These are phyloP conservation scores for Hippophae rhamnoides DNA, from an alignment of 306 rosid species.

Conservation along the genomic window DNA sequence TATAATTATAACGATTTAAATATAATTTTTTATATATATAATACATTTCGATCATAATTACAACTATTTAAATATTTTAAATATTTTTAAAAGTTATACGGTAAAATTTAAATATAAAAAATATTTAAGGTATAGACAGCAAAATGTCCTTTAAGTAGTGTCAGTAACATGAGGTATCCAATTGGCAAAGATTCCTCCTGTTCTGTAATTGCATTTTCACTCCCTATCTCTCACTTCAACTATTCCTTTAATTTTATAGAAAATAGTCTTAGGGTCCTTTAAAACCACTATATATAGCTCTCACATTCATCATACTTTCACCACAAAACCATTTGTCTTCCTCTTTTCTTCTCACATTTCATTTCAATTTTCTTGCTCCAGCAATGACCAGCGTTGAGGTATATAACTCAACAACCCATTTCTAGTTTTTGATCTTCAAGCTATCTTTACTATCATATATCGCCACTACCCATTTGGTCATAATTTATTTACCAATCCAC, in stretches of 20 bases:
- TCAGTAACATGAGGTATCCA: conserved; percentile 43
- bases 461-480: too few relatives aligned
- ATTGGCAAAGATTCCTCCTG: conserved; percentile 44
- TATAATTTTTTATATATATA: too few relatives aligned
- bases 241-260: neutral
- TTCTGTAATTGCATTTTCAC: conserved; percentile 16
- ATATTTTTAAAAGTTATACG: conserved; percentile 1
- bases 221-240: neutral
- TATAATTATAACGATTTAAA: too few relatives aligned
- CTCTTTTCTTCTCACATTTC: conserved; percentile 11
- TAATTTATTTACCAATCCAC: too few relatives aligned
- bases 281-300: conserved; percentile 54
- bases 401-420: conserved; percentile 21
- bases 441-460: too few relatives aligned
- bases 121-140: conserved; percentile 48
- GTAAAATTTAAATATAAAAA: conserved; percentile 3
- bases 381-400: conserved; percentile 94
- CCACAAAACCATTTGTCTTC: conserved; percentile 16
- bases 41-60: too few relatives aligned
- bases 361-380: conserved; percentile 16
- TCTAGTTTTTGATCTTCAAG: neutral
- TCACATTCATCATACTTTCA: conserved; percentile 28
- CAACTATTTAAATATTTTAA: neutral
- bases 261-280: neutral
- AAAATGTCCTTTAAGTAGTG: conserved; percentile 38